Evolutionary conservation across 345 rosid genomes (phyloP).

Genomic region (Barbarea vulgaris): DNA sequence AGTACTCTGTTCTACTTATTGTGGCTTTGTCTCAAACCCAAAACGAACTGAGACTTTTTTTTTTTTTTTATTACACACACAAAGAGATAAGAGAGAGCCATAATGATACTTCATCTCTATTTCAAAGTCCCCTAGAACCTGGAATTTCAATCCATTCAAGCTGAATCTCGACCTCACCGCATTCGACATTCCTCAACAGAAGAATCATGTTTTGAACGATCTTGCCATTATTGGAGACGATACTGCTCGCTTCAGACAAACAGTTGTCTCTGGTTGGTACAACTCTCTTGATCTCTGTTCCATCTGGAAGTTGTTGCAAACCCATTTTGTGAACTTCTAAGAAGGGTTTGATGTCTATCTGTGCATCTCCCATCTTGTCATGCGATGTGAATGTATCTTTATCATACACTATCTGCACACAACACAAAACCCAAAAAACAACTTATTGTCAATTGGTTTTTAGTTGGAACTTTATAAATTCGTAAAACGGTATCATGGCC

Average conservation of each 20-base stretch:
- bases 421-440: background rate
- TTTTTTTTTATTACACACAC: background rate
- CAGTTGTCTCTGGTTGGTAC: constrained; percentile 52
- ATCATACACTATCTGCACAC: constrained; percentile 67
- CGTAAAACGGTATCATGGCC: background rate
- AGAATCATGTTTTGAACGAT: constrained; percentile 62
- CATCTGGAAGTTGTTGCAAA: constrained; percentile 55
- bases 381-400: constrained; percentile 69
- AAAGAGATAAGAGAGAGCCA: background rate
- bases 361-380: constrained; percentile 83
- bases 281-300: constrained; percentile 52
- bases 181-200: constrained; percentile 56
- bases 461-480: background rate
- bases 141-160: constrained; percentile 65
- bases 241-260: constrained; percentile 59
- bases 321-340: constrained; percentile 52
- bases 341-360: constrained; percentile 61
- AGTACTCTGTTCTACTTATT: constrained; percentile 24
- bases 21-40: background rate
- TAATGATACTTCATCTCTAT: background rate
- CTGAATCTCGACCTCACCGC: constrained; percentile 67
- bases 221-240: constrained; percentile 52
- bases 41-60: background rate
- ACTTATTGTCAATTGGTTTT: background rate
- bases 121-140: constrained; percentile 41